Conservation (phyloP, 495 filamentous ascomycete genomes). For the Daldinia childiae region DNA sequence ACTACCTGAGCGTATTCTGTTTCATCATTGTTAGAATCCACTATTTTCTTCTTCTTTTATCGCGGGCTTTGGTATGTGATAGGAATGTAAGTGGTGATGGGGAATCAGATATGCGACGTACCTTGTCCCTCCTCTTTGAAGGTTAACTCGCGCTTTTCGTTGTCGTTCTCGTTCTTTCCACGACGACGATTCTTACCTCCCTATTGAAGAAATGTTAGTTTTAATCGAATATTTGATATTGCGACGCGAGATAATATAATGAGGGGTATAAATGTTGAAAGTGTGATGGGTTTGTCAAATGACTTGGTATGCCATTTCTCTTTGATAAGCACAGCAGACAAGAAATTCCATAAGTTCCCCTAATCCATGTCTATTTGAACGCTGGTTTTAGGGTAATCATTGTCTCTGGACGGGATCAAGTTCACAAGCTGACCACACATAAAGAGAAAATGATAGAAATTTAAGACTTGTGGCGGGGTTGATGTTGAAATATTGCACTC, state of each 20-base stretch:
- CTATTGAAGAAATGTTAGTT: conserved; percentile 58
- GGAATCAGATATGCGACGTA: conserved; percentile 46
- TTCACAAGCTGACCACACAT: conserved; percentile 21
- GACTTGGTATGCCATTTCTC: conserved; percentile 2
- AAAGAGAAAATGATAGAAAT: conserved; percentile 3
- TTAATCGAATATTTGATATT: conserved; percentile 1
- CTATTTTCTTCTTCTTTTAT: background rate
- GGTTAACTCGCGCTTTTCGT: conserved; percentile 97
- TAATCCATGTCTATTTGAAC: conserved; percentile 11
- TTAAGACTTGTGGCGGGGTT: background rate
- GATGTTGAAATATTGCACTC: conserved; percentile 47
- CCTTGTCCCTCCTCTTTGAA: conserved; percentile 99
- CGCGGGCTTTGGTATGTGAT: background rate
- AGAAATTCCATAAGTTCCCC: background rate
- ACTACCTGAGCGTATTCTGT: conserved; percentile 96
- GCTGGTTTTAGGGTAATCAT: background rate
- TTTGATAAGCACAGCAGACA: background rate
- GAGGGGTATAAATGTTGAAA: conserved; percentile 15
- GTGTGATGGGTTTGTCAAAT: conserved; percentile 1
- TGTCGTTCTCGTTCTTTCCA: conserved; percentile 99
- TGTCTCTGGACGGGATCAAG: background rate
- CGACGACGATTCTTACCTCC: conserved; percentile 98
- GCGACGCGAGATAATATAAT: conserved; percentile 11
- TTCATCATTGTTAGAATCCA: conserved; percentile 35
- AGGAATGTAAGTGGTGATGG: background rate